Base-by-base conservation (phyloP, 768 basidiomycete species). In the Agrocybe praecox region DNA sequence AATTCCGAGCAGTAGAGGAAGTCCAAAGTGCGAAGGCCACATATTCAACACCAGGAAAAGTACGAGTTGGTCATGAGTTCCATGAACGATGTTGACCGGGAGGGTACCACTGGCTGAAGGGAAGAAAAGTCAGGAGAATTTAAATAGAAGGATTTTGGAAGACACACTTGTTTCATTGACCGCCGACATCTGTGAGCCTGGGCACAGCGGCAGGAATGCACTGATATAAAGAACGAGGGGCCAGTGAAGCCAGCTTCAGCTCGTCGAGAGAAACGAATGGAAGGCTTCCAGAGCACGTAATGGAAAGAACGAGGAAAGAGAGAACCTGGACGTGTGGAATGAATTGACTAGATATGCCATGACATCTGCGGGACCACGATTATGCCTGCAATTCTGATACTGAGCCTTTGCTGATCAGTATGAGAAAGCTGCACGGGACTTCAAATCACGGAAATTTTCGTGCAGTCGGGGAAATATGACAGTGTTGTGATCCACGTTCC, bases 1-100 rank as follows among this genome's bases (percentile, higher is more conserved):
- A 32, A 76, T 66, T 5, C 67, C 67, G 7, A 83, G 64, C 7
- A 82, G 65, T 18, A 81, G 19, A 18, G 80, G 80, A 21, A 83
- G 74, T 6, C 79, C 79, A 52, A 81, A 66, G 60, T 81, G 80
- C 12, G 80, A 79, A 1, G 81, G 74, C 77, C 77, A 81, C 61
- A 79, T 73, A 56, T 81, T 80, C 55, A 83, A 63, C 19, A 79
- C 68, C 60, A 81, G 69, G 57, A 76, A 81, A 12, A 66, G 66
- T 5, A 78, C 59, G 19, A 81, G 67, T 53, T 80, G 69, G 21
- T 65, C 58, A 60, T 76, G 72, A 5, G 74, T 79, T 24, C 75
- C 79, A 49, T 72, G 72, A 45, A 81, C 70, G 49, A 79, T 76
- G 52, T 79, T 78, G 9, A 72, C 63, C 15, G 64, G 65, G 49